Evolutionary conservation across 495 filamentous ascomycete species (phyloP), one percentile per base, ranked within the genome.

Genomic region (Talaromyces ruber): DNA sequence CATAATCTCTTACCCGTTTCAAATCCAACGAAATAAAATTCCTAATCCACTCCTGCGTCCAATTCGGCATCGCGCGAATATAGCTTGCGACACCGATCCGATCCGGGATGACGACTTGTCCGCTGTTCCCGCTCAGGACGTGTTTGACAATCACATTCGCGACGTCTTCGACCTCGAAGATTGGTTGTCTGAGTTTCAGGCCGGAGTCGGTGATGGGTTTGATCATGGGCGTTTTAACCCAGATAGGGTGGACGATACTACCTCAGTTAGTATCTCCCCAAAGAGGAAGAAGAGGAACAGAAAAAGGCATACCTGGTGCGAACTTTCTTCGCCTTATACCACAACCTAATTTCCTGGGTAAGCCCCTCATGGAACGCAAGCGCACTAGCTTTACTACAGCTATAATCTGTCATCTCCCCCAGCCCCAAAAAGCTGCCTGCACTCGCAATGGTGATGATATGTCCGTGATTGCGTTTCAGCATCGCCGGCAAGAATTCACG

Each of bases 401-500:
- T 76, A 66, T 88, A 88, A 58, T 84, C 79, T 3, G 76, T 75
- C 63, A 81, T 77, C 29, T 78, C 74, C 2, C 80, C 76, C 16
- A 79, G 62, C 0, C 72, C 74, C 2, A 82, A 64, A 62, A 84
- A 86, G 22, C 74, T 79, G 54, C 82, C 79, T 71, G 87, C 75
- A 45, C 78, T 82, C 3, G 84, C 83, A 9, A 82, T 67, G 0
- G 78, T 80, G 30, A 88, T 70, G 29, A 88, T 69, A 67, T 88
- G 85, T 4, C 85, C 84, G 63, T 88, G 84, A 64, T 85, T 84
- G 30, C 70, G 72, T 30, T 71, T 65, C 52, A 88, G 70, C 85
- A 88, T 88, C 56, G 70, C 77, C 0, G 85, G 84, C 51, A 88
- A 68, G 68, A 87, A 88, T 63, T 84, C 81, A 64, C 84, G 78